phyloP scores from a whole-genome alignment of 495 filamentous ascomycete species.

The Usnea hakonensis region DNA sequence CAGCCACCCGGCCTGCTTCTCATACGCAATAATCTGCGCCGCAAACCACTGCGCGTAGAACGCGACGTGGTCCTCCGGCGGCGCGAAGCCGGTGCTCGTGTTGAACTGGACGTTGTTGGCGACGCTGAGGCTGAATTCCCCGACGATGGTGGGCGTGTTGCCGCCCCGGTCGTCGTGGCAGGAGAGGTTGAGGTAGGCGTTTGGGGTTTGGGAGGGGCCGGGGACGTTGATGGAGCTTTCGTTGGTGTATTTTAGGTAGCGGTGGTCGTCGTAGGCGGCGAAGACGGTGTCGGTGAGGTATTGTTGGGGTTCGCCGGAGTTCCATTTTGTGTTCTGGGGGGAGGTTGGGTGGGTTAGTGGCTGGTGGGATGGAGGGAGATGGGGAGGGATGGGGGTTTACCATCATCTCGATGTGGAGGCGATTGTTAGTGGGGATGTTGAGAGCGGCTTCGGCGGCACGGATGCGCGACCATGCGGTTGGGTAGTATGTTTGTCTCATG shows the following conservation, averaged over 20 bases:
- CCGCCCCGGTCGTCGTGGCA: slow-evolving; percentile 44
- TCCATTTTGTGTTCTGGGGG: slow-evolving; percentile 36
- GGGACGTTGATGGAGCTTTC: slow-evolving; percentile 30
- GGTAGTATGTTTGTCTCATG: slow-evolving; percentile 40
- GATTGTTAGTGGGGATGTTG: slow-evolving; percentile 31
- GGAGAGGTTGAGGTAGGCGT: slow-evolving; percentile 41
- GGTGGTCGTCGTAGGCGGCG: slow-evolving; percentile 47
- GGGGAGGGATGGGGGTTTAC: neutral
- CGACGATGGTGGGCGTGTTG: slow-evolving; percentile 43
- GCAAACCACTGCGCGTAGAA: slow-evolving; percentile 56
- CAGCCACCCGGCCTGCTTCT: slow-evolving; percentile 52
- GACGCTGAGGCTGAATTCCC: slow-evolving; percentile 49
- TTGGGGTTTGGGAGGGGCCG: slow-evolving; percentile 19
- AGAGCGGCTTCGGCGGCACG: slow-evolving; percentile 37
- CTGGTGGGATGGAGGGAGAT: too few relatives aligned
- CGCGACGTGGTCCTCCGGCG: slow-evolving; percentile 33
- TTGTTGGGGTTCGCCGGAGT: slow-evolving; percentile 42
- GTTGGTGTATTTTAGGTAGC: slow-evolving; percentile 48
- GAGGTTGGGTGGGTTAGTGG: neutral
- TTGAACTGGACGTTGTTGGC: slow-evolving; percentile 37
- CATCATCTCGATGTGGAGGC: slow-evolving; percentile 42
- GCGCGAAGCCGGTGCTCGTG: slow-evolving; percentile 39
- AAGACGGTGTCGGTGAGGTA: slow-evolving; percentile 34
- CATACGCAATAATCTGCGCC: slow-evolving; percentile 50
- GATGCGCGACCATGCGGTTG: slow-evolving; percentile 41